Evolutionary conservation across 2,329 filamentous ascomycete species (phyloP).

Genomic region (Colletotrichum gloeosporioides): DNA sequence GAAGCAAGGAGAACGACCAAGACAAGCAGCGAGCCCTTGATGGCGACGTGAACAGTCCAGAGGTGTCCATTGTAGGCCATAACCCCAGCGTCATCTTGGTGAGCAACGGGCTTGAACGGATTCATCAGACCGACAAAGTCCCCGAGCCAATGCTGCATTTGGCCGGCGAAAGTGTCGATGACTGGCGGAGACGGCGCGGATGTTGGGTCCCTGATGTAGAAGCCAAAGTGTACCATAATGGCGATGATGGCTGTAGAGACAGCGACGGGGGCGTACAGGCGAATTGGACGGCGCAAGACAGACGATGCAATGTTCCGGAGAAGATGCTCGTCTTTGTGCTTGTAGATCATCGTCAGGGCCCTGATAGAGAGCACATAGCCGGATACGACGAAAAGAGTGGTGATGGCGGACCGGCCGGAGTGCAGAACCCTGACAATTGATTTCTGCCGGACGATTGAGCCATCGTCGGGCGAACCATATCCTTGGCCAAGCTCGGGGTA

Average conservation of each 20-base stretch:
- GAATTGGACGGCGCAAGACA: constrained; percentile 54
- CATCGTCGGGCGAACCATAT: constrained; percentile 49
- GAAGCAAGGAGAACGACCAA: constrained; percentile 60
- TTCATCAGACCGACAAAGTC: constrained; percentile 28
- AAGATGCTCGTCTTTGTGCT: constrained; percentile 39
- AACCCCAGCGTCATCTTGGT: not conserved
- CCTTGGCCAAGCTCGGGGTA: constrained; percentile 23
- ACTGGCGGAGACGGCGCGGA: not conserved
- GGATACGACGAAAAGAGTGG: constrained; percentile 66
- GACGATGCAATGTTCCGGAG: constrained; percentile 51
- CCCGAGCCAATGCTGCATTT: constrained; percentile 51
- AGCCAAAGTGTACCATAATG: constrained; percentile 26
- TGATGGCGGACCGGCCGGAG: constrained; percentile 61
- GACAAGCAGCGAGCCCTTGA: constrained; percentile 60
- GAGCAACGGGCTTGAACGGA: constrained; percentile 12
- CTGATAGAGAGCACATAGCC: constrained; percentile 65
- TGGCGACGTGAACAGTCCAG: constrained; percentile 69
- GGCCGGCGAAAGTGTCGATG: constrained; percentile 31
- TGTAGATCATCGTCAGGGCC: constrained; percentile 49
- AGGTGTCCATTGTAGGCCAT: constrained; percentile 60
- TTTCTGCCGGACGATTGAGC: constrained; percentile 47
- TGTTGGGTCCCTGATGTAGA: not conserved
- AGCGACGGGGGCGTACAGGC: constrained; percentile 55
- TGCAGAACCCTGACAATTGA: constrained; percentile 59
- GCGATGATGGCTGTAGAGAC: constrained; percentile 54